Evolutionary conservation across 75 land plant species (phyloP).

Genomic region (Isoetes taiwanensis): DNA sequence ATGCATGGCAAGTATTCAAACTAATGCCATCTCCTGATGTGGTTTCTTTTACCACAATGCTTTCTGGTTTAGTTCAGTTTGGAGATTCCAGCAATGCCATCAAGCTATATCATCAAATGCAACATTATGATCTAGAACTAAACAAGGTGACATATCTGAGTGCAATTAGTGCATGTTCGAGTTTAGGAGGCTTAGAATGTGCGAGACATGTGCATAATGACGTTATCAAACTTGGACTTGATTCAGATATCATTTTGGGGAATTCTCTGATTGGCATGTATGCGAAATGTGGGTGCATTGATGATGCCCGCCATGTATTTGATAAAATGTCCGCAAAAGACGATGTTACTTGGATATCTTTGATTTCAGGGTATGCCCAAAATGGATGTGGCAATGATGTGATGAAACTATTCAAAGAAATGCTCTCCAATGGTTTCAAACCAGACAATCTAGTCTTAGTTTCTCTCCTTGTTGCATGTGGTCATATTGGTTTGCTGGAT

Average conservation of each 20-base stretch:
- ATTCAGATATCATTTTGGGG: neutral
- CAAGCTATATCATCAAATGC: too few species aligned
- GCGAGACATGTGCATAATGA: neutral
- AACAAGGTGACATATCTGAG: too few species aligned
- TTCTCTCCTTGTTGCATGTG: slow-evolving; percentile 24
- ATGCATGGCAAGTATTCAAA: too few species aligned
- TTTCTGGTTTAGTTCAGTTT: too few species aligned
- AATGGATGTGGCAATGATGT: slow-evolving; percentile 9
- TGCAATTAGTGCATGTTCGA: slow-evolving; percentile 7
- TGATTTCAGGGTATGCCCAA: slow-evolving; percentile 13
- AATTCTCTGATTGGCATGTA: neutral
- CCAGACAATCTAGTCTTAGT: slow-evolving; percentile 18
- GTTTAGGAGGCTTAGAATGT: neutral
- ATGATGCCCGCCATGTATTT: neutral
- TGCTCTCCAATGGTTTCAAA: slow-evolving; percentile 12
- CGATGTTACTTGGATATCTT: slow-evolving; percentile 11
- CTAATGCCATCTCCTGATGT: too few species aligned
- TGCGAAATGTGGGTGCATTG: neutral
- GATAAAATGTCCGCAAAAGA: neutral
- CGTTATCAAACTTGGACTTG: neutral
- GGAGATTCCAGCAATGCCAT: too few species aligned
- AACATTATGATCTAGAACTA: too few species aligned
- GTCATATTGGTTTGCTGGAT: slow-evolving; percentile 22
- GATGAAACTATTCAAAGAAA: slow-evolving; percentile 6
- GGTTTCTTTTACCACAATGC: too few species aligned